Conservation (phyloP, 2,329 filamentous ascomycete genomes). For the Verticillium nubilum region DNA sequence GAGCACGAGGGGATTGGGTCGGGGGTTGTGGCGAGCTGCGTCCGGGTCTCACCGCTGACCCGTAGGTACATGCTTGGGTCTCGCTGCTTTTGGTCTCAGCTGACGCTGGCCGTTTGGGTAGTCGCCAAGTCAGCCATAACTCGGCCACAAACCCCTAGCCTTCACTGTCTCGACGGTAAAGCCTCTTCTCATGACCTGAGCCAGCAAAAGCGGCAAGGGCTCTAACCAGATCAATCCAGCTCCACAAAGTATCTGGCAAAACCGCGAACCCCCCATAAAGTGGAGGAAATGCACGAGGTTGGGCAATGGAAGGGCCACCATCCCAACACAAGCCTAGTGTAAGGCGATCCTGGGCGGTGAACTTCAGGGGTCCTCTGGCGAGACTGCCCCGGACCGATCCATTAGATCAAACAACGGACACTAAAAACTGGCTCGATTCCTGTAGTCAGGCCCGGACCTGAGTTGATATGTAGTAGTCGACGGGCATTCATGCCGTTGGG, state of each 20-base stretch:
- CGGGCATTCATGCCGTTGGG: background rate
- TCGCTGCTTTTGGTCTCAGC: no score
- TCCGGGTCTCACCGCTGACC: background rate
- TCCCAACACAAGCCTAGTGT: background rate
- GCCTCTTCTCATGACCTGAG: no score
- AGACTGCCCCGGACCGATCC: background rate
- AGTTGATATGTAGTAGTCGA: background rate
- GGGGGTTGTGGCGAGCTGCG: background rate
- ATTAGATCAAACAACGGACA: background rate
- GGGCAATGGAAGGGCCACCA: background rate
- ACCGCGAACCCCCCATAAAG: background rate
- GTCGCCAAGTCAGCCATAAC: no score
- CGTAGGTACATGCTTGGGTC: no score
- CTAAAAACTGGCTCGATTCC: background rate
- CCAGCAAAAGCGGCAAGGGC: no score
- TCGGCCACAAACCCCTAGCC: no score
- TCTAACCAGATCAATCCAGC: no score
- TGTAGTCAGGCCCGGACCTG: background rate
- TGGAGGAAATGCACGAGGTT: background rate
- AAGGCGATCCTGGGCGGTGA: background rate
- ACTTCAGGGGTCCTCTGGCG: background rate
- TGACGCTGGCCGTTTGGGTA: no score
- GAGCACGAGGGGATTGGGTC: slow-evolving; percentile 2
- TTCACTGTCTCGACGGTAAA: no score
- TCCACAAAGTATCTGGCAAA: no score